Evolutionary conservation across 345 rosid genomes (phyloP).

Genomic region (thale cress (Arabidopsis thaliana)): TAIR10.1 NC_003071.7:7604501-7605000

Average conservation of each 20-base stretch:
- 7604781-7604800: no score
- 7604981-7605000: no score
- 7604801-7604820: no score
- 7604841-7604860: no score
- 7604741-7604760: not conserved
- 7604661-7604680: conserved; percentile 24
- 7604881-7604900: no score
- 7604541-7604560: not conserved
- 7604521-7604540: conserved; percentile 4
- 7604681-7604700: not conserved
- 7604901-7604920: no score
- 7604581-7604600: not conserved
- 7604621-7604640: conserved; percentile 20
- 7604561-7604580: not conserved
- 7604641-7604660: conserved; percentile 35
- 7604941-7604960: no score
- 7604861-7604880: no score
- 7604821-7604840: no score
- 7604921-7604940: no score
- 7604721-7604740: not conserved
- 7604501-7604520: conserved; percentile 6
- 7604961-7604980: no score
- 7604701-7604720: not conserved
- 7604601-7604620: conserved; percentile 7
- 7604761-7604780: no score